phyloP scores from a whole-genome alignment of 2,329 filamentous ascomycete genomes.

The Coleophoma cylindrospora region DNA sequence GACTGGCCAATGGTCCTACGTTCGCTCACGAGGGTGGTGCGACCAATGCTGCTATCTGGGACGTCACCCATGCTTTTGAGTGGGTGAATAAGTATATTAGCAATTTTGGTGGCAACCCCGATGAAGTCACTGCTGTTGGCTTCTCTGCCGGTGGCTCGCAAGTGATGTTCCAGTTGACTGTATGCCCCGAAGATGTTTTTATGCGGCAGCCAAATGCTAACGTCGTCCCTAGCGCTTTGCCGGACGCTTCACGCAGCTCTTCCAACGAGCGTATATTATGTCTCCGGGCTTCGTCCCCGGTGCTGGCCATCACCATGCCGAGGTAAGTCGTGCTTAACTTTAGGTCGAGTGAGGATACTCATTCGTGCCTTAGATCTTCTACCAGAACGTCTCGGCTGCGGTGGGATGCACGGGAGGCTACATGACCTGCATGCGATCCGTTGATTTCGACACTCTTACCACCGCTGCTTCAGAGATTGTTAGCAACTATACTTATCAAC shows the following conservation, averaged over 20 bases:
- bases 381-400: constrained; percentile 26
- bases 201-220: neutral
- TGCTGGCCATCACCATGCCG: constrained; percentile 29
- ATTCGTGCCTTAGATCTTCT: constrained; percentile 13
- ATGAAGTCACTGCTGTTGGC: constrained; percentile 40
- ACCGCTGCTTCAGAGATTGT: constrained; percentile 20
- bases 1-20: constrained; percentile 22
- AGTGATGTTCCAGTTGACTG: constrained; percentile 28
- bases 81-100: constrained; percentile 42
- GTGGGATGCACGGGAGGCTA: constrained; percentile 26
- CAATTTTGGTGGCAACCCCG: constrained; percentile 39
- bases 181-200: constrained; percentile 4
- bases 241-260: constrained; percentile 26
- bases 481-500: constrained; percentile 25
- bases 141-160: constrained; percentile 42
- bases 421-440: constrained; percentile 25
- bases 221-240: constrained; percentile 20
- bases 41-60: constrained; percentile 22
- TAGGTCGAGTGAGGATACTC: too few relatives aligned
- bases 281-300: constrained; percentile 29
- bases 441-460: constrained; percentile 25
- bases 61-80: constrained; percentile 39
- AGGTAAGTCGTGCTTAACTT: constrained; percentile 2
- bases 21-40: constrained; percentile 24
- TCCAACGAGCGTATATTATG: constrained; percentile 26